phyloP scores from a whole-genome alignment of 305 asterid genomes.

The Fraxinus greggii region DNA sequence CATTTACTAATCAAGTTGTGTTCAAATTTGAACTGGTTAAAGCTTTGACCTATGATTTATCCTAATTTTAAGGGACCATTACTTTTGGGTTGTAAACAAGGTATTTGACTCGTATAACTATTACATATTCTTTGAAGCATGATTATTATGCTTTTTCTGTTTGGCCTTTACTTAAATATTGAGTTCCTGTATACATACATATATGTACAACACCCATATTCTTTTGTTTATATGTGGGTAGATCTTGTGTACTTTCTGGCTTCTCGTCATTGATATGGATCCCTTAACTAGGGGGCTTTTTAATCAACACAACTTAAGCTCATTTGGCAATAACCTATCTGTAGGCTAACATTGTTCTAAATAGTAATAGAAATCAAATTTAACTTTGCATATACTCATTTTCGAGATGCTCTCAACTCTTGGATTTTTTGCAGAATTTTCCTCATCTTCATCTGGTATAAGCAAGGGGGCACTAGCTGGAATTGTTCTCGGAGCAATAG shows the following conservation, averaged over 20 bases:
- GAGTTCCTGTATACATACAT: not conserved
- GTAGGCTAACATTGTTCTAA: not conserved
- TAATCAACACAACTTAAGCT: not conserved
- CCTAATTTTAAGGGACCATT: not conserved
- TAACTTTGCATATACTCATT: not conserved
- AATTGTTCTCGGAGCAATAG: constrained; percentile 70
- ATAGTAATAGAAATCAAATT: not conserved
- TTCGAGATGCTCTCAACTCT: constrained; percentile 12
- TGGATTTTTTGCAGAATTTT: constrained; percentile 49
- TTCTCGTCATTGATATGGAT: not conserved
- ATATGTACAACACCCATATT: not conserved
- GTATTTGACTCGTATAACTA: not conserved
- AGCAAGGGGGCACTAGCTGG: constrained; percentile 90
- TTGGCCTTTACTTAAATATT: not conserved
- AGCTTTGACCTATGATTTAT: not conserved
- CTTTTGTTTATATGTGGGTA: not conserved
- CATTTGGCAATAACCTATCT: not conserved
- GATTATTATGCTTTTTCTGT: not conserved
- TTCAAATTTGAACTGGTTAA: not conserved
- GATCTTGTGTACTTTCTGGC: not conserved
- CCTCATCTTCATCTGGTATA: constrained; percentile 44
- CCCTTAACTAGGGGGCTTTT: not conserved
- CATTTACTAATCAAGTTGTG: not conserved
- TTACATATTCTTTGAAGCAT: not conserved
- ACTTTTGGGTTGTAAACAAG: not conserved